Conservation (phyloP, 2,329 filamentous ascomycete genomes). For the Didymosphaeria variabile region DNA sequence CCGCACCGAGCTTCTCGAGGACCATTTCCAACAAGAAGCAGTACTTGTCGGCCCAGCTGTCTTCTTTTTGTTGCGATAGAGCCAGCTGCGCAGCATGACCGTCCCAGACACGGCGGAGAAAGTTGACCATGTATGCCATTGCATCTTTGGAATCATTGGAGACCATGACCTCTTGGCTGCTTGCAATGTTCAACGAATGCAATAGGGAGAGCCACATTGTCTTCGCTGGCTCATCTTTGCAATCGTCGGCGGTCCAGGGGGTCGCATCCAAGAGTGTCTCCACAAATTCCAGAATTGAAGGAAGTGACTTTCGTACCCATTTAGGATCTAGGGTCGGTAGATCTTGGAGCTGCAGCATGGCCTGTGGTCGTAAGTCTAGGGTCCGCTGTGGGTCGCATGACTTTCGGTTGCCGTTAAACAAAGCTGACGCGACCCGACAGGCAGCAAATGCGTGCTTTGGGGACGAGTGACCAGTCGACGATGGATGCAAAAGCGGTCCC, state of each 20-base stretch:
- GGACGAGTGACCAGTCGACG: slow-evolving; percentile 9
- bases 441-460: slow-evolving; percentile 38
- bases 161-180: slow-evolving; percentile 87
- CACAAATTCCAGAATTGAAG: slow-evolving; percentile 70
- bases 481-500: slow-evolving; percentile 35
- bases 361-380: slow-evolving; percentile 60
- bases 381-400: slow-evolving; percentile 81
- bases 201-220: slow-evolving; percentile 71
- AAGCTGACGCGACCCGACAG: slow-evolving; percentile 74
- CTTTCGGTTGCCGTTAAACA: slow-evolving; percentile 69
- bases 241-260: slow-evolving; percentile 53
- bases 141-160: slow-evolving; percentile 84
- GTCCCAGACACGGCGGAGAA: slow-evolving; percentile 76
- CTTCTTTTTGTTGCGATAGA: slow-evolving; percentile 43
- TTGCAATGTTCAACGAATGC: slow-evolving; percentile 70
- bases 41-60: slow-evolving; percentile 60
- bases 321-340: slow-evolving; percentile 84
- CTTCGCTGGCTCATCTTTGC: slow-evolving; percentile 60
- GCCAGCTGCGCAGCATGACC: slow-evolving; percentile 55
- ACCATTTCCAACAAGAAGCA: slow-evolving; percentile 61
- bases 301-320: slow-evolving; percentile 81
- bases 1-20: slow-evolving; percentile 59
- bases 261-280: slow-evolving; percentile 62
- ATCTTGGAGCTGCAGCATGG: slow-evolving; percentile 68
- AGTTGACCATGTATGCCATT: slow-evolving; percentile 73